A percentile compares a stretch with the other conserved stretches of the same genome.
Evolutionary conservation across 805 yeast species (phyloP).

Genomic region (Wickerhamomyces subpelliculosus): DNA sequence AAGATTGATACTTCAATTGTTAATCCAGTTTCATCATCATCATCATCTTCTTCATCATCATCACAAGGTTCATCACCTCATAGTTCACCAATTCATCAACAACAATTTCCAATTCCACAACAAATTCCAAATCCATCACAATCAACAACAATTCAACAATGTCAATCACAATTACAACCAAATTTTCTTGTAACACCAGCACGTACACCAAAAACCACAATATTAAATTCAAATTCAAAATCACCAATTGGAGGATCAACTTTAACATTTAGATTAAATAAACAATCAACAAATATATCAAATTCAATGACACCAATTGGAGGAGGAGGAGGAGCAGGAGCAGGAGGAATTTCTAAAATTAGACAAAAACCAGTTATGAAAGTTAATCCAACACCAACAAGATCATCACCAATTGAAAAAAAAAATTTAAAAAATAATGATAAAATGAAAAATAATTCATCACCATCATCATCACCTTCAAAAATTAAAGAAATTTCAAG

Average conservation of each 20-base stretch:
- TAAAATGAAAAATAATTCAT: not conserved
- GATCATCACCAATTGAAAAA: not conserved
- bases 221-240: not conserved
- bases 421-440: slow-evolving; percentile 4
- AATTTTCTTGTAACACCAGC: too few relatives aligned
- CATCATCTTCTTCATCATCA: not conserved
- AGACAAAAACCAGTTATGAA: slow-evolving; percentile 16
- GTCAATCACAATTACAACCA: not conserved
- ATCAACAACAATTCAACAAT: not conserved
- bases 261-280: not conserved
- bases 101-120: not conserved
- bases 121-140: slow-evolving; percentile 2
- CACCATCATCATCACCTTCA: not conserved
- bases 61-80: not conserved
- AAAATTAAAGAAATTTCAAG: not conserved
- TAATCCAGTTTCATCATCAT: not conserved
- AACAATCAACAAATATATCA: not conserved
- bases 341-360: slow-evolving; percentile 4
- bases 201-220: not conserved
- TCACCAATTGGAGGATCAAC: not conserved
- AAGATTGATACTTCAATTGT: not conserved
- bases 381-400: slow-evolving; percentile 13
- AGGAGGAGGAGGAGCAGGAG: not conserved
- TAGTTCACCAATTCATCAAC: not conserved
- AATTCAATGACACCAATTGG: slow-evolving; percentile 3